Base-by-base conservation (phyloP, 495 filamentous ascomycete genomes). In the Umbilicaria muhlenbergii region DNA sequence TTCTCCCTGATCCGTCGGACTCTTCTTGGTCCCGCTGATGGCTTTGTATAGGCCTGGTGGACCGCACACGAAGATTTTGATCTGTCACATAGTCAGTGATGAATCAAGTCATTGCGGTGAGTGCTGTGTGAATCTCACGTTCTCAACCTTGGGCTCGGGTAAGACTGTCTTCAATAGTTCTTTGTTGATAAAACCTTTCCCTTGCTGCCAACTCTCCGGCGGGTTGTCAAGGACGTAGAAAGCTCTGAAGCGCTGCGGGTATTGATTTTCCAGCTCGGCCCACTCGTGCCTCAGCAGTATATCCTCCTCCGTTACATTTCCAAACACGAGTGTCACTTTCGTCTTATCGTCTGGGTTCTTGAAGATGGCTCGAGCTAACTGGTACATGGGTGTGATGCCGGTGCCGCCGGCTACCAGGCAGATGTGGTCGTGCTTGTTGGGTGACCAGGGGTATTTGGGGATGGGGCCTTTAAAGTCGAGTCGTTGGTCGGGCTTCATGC, bases 351-450 rank as follows among this genome's bases (percentile, higher is more conserved):
- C 53, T 2, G 78, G 75, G 47, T 80, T 77, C 34, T 63, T 58
- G 42, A 83, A 61, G 46, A 80, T 78, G 31, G 74, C 75, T 39
- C 66, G 68, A 41, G 71, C 64, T 32, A 98, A 75, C 73, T 98
- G 91, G 69, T 80, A 94, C 78, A 81, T 80, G 34, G 91, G 91
- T 32, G 89, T 89, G 56, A 96, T 94, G 41, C 91, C 91, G 4
- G 91, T 96, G 50, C 91, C 91, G 54, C 92, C 91, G 10, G 91
- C 87, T 51, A 98, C 75, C 58, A 96, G 67, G n/a, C 73, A 77
- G 59, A 98, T 79, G 66, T 95, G 88, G 32, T 82, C 65, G 67
- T 96, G 91, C 78, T 94, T 95, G 71, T 98, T 98, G 48, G 83
- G 52, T 34, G 73, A 56, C 87, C 86, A 96, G 18, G 76, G 69